A percentile compares a stretch with the other conserved stretches of the same genome.
These are phyloP conservation scores for Lagerstroemia speciosa DNA, from an alignment of 345 rosid species.

Conservation along the genomic window DNA sequence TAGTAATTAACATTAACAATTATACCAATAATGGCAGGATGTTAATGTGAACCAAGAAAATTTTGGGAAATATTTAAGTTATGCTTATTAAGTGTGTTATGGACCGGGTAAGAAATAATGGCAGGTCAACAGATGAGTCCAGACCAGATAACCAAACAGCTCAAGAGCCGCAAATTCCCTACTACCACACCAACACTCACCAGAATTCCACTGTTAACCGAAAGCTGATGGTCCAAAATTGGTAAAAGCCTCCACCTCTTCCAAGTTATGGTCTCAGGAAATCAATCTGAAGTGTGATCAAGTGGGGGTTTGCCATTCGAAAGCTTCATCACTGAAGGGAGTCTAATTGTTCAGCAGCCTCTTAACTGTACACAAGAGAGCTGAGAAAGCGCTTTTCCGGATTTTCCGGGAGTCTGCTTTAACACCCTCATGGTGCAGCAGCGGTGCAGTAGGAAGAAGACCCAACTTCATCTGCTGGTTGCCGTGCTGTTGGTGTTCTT, in stretches of 20 bases:
- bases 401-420: not conserved
- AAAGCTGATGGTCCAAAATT: not conserved
- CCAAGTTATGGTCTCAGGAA: no score
- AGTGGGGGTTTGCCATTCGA: not conserved
- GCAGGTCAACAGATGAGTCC: not conserved
- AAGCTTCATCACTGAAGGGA: not conserved
- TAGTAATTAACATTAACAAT: no score
- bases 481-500: constrained; percentile 35
- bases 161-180: not conserved
- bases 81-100: no score
- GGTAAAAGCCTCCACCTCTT: no score
- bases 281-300: not conserved
- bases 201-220: not conserved
- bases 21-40: not conserved
- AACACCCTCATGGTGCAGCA: constrained; percentile 27
- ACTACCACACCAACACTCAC: not conserved
- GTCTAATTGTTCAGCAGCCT: not conserved
- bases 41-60: no score
- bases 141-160: not conserved
- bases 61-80: no score
- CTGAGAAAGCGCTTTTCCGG: not conserved
- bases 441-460: constrained; percentile 67
- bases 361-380: no score
- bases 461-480: constrained; percentile 48
- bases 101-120: no score